Conservation (phyloP, 768 basidiomycete genomes). For the Phaeolepiota aurea region DNA sequence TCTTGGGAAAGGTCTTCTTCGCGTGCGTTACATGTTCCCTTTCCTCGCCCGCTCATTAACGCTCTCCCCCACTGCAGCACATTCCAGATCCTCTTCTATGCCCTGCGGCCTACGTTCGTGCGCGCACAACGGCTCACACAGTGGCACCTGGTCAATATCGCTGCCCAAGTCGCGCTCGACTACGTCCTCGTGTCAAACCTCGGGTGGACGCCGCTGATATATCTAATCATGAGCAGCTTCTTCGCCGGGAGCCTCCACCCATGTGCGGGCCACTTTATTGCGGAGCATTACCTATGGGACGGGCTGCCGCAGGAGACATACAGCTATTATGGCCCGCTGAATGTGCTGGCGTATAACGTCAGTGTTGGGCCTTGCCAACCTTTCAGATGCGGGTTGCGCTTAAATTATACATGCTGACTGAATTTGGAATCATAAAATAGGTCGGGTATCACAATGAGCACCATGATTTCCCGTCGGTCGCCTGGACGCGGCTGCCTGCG, state of each 20-base stretch:
- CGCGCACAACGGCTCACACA: conserved; percentile 70
- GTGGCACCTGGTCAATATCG: conserved; percentile 82
- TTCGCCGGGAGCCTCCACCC: conserved; percentile 96
- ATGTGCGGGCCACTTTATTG: conserved; percentile 95
- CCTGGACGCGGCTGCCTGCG: conserved; percentile 89
- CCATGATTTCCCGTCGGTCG: conserved; percentile 94
- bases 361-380: conserved; percentile 18
- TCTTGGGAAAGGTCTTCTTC: conserved; percentile 97
- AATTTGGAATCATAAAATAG: conserved; percentile 25
- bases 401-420: conserved; percentile 2
- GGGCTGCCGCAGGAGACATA: conserved; percentile 92
- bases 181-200: conserved; percentile 43
- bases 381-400: too few species aligned
- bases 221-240: conserved; percentile 85
- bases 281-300: conserved; percentile 94
- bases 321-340: conserved; percentile 91
- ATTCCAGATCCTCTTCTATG: conserved; percentile 98
- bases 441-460: conserved; percentile 99
- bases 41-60: neutral
- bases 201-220: conserved; percentile 51
- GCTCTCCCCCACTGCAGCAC: conserved; percentile 49
- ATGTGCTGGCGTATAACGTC: conserved; percentile 89
- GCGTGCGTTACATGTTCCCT: conserved; percentile 47
- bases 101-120: conserved; percentile 89
- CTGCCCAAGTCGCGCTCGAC: conserved; percentile 65